Conservation (phyloP, 2,329 filamentous ascomycete genomes). For the Ceratocystis alfenasii region DNA sequence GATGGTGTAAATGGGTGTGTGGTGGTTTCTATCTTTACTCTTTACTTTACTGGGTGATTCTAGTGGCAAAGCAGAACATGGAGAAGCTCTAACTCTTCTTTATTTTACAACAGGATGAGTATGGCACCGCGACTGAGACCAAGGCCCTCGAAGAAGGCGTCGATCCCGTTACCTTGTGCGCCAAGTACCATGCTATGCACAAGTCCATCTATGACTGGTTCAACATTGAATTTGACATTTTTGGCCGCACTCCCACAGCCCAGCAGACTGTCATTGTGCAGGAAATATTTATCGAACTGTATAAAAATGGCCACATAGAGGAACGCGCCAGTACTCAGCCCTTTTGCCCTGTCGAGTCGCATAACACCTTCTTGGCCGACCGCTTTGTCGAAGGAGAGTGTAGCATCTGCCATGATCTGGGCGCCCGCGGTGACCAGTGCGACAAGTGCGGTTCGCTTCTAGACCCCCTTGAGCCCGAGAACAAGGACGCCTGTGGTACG, state of each 20-base stretch:
- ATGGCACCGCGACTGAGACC: slow-evolving; percentile 90
- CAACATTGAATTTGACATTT: slow-evolving; percentile 86
- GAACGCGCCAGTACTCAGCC: slow-evolving; percentile 81
- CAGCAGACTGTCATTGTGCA: slow-evolving; percentile 90
- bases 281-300: slow-evolving; percentile 75
- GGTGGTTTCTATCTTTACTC: not conserved
- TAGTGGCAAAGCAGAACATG: not conserved
- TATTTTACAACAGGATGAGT: slow-evolving; percentile 57
- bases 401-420: slow-evolving; percentile 58
- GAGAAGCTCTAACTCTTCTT: not conserved
- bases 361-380: slow-evolving; percentile 69
- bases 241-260: slow-evolving; percentile 78
- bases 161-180: slow-evolving; percentile 72
- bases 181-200: slow-evolving; percentile 85
- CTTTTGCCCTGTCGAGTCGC: slow-evolving; percentile 59
- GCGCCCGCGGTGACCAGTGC: slow-evolving; percentile 62
- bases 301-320: slow-evolving; percentile 77
- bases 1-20: not conserved
- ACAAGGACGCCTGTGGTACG: slow-evolving; percentile 28
- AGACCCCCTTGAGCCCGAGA: slow-evolving; percentile 51
- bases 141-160: slow-evolving; percentile 83
- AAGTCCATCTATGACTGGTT: slow-evolving; percentile 94
- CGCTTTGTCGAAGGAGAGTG: slow-evolving; percentile 74
- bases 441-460: slow-evolving; percentile 62
- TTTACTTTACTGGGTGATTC: not conserved